Evolutionary conservation across 2,329 filamentous ascomycete species (phyloP).

Genomic region (Teratosphaeria gauchensis): DNA sequence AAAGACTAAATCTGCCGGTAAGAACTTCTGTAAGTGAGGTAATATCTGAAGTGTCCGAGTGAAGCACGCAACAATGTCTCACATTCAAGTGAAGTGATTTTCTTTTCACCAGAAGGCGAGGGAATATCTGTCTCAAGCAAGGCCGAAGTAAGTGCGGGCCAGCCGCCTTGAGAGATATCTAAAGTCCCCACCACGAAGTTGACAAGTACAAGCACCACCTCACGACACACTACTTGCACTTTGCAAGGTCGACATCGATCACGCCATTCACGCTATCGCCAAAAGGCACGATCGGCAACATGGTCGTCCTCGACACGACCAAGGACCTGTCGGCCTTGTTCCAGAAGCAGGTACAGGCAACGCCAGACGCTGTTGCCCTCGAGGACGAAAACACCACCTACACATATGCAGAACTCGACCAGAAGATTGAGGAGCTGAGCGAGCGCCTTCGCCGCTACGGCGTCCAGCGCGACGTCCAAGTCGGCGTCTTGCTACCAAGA

Average conservation of each 20-base stretch:
- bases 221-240: background rate
- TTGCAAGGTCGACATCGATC: background rate
- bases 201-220: background rate
- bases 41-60: background rate
- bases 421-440: slow-evolving; percentile 56
- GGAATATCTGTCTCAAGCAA: background rate
- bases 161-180: too few relatives aligned
- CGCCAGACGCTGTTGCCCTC: slow-evolving; percentile 60
- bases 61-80: background rate
- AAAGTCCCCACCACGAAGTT: background rate
- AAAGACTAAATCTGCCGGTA: background rate
- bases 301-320: slow-evolving; percentile 58
- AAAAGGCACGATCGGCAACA: slow-evolving; percentile 23
- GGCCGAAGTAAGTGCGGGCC: background rate
- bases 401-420: slow-evolving; percentile 64
- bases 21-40: too few relatives aligned
- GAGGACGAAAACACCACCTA: slow-evolving; percentile 59
- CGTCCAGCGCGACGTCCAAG: slow-evolving; percentile 62
- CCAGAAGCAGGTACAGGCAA: slow-evolving; percentile 55
- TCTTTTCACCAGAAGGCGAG: too few relatives aligned
- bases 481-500: slow-evolving; percentile 65
- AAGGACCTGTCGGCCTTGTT: slow-evolving; percentile 69
- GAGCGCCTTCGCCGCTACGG: slow-evolving; percentile 55
- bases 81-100: background rate
- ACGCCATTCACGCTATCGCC: background rate